Base-by-base conservation (phyloP, 2,329 filamentous ascomycete genomes). In the Parastagonospora avenae region DNA sequence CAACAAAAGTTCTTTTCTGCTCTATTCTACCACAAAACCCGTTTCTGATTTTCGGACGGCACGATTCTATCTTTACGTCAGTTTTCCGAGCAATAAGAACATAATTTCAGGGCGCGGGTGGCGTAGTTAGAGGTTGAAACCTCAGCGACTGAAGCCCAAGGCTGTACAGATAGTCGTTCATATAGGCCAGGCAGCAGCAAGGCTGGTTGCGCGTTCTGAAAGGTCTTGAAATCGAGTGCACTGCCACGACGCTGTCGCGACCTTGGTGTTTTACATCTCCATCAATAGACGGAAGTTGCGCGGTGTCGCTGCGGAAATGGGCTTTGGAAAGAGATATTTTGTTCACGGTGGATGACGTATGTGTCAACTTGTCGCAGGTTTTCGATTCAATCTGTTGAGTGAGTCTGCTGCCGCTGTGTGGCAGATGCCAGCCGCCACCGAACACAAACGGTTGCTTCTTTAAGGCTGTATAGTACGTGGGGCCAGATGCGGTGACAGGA, bases 381-480 rank as follows among this genome's bases (percentile, higher is more conserved):
- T 54, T 30, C 5, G 14, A 35, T 24, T 58, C 39, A 7, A 71
- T 56, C 6, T 51, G 46, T 35, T 10, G 32, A 8, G 50, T 50
- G 19, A 70, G 52, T 10, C 46, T 54, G n/a, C 55, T 48, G 53
- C 64, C 72, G 38, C 39, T 52, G 6, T 49, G 46, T 31, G 67
- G 66, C 1, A 46, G 48, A 50, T 72, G 69, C 64, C 67, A 71
- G 11, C 60, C 67, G 8, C 69, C 68, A 16, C 35, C n/a, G 14
- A 37, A 16, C 35, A 37, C 7, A 16, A 37, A 4, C 4, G 19
- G 8, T 24, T 24, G 19, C 19, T 24, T 24, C 19, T 24, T 24
- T 5, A 5, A 24, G 19, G 19, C 19, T 24, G 19, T 24, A 24
- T 24, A 24, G 19, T 24, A 5, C 19, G 19, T 5, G 19, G 19